Evolutionary conservation across 176 grass and related monocot species (phyloP).

Genomic region (Secale cereale): DNA sequence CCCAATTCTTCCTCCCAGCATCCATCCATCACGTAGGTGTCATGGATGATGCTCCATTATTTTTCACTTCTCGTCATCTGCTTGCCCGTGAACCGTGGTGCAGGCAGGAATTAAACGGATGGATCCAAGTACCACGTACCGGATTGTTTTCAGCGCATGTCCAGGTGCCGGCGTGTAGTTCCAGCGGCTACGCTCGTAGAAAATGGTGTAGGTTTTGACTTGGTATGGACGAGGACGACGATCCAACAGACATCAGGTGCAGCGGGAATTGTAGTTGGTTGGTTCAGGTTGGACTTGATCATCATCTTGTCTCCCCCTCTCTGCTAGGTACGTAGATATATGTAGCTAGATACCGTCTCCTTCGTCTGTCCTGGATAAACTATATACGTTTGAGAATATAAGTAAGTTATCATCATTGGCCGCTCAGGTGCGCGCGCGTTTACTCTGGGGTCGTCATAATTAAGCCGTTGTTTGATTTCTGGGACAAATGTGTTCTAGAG

Average conservation of each 20-base stretch:
- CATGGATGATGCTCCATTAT: not conserved
- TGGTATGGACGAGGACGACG: constrained; percentile 17
- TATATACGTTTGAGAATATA: not conserved
- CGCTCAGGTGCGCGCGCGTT: not conserved
- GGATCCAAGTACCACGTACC: not conserved
- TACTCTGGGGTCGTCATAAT: not conserved
- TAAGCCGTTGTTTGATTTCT: not conserved
- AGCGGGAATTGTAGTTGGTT: constrained; percentile 24
- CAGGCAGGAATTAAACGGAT: not conserved
- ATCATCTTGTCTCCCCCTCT: not conserved
- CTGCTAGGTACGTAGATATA: not conserved
- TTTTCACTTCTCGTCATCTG: not conserved
- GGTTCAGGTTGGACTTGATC: constrained; percentile 22
- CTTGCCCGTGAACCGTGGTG: not conserved
- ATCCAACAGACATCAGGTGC: constrained; percentile 49
- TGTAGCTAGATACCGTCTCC: not conserved
- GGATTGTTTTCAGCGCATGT: not conserved
- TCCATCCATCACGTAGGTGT: not conserved
- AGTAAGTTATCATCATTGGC: not conserved
- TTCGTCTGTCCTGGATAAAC: constrained; percentile 4
- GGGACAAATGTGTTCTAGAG: not conserved
- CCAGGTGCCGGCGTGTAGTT: constrained; percentile 22
- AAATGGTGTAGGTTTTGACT: constrained; percentile 40
- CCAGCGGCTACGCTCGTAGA: not conserved
- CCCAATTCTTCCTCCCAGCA: not conserved